Conservation (phyloP, 176 grass and related monocot genomes). For the Otatea glauca region DNA sequence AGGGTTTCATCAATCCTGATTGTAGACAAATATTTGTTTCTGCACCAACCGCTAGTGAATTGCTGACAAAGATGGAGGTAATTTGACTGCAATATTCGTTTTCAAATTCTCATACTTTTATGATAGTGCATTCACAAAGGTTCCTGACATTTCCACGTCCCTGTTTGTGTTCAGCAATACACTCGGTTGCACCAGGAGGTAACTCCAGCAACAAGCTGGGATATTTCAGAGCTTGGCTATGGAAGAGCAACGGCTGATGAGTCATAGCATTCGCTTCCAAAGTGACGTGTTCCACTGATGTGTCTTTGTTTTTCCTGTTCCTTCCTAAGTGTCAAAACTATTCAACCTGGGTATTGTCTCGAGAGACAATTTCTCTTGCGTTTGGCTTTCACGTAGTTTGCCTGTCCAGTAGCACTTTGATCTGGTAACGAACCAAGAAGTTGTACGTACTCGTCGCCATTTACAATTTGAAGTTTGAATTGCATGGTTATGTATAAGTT, state of each 20-base stretch:
- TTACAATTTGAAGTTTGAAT: constrained; percentile 14
- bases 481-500: neutral
- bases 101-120: neutral
- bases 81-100: neutral
- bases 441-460: neutral
- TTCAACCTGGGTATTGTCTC: neutral
- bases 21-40: constrained; percentile 68
- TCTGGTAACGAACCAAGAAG: neutral
- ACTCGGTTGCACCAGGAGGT: constrained; percentile 69
- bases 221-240: constrained; percentile 65
- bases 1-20: constrained; percentile 81
- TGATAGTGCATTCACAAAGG: neutral
- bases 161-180: constrained; percentile 50
- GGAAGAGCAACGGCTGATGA: constrained; percentile 29
- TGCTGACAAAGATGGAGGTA: constrained; percentile 88
- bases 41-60: constrained; percentile 62
- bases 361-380: neutral
- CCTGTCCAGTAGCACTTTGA: neutral
- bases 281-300: neutral
- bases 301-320: neutral
- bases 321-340: neutral
- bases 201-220: constrained; percentile 66
- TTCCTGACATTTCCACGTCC: neutral
- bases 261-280: neutral
- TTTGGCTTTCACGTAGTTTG: neutral